Evolutionary conservation across 768 basidiomycete genomes (phyloP).

Genomic region (Russula sp.): DNA sequence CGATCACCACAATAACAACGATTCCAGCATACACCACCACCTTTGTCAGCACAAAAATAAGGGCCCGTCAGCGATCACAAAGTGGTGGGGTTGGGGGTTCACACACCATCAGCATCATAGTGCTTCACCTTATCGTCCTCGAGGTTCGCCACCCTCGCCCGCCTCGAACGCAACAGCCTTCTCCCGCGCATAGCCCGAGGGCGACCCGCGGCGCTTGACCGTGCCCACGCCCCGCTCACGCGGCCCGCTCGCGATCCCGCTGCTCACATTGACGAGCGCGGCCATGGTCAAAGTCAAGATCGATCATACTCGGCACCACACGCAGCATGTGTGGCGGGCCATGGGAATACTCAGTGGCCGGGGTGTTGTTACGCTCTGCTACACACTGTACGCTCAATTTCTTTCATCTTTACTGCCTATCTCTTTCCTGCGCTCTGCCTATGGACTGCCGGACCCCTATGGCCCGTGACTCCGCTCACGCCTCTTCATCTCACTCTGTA

Average conservation of each 20-base stretch:
- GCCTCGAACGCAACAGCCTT: conserved; percentile 18
- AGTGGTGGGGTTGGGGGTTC: neutral
- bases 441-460: no score
- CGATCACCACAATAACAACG: no score
- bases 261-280: conserved; percentile 27
- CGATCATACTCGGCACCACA: conserved; percentile 81
- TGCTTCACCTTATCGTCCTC: conserved; percentile 49
- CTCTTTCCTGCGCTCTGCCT: no score
- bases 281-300: conserved; percentile 43
- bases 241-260: conserved; percentile 31
- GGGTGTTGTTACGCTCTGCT: no score
- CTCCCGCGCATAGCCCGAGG: conserved; percentile 6
- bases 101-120: conserved; percentile 82
- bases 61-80: conserved; percentile 4
- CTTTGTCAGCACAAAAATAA: no score
- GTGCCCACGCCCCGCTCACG: conserved; percentile 38
- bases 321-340: conserved; percentile 60
- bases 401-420: no score
- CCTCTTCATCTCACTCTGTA: no score
- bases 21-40: no score
- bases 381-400: no score
- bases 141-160: conserved; percentile 23
- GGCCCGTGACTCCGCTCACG: no score
- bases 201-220: conserved; percentile 19
- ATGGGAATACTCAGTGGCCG: conserved; percentile 80